A percentile compares a stretch with the other conserved stretches of the same genome.
Evolutionary conservation across 805 yeast species (phyloP).

Genomic region (Metschnikowia gruessii): DNA sequence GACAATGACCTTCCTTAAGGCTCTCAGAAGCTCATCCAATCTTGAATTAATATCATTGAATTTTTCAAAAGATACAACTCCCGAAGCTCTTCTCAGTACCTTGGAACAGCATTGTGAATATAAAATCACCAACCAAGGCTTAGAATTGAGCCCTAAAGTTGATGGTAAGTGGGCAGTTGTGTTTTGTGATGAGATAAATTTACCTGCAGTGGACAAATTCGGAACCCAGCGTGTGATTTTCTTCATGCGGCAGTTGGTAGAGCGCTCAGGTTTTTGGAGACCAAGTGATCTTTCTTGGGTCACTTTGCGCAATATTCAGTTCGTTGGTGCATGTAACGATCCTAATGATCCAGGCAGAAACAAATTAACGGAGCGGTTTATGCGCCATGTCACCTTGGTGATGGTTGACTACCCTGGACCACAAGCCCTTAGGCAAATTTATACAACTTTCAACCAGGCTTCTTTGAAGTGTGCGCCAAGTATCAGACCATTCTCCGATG

Average conservation of each 20-base stretch:
- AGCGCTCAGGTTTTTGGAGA: conserved; percentile 76
- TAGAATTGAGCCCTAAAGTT: conserved; percentile 53
- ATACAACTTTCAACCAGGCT: conserved; percentile 54
- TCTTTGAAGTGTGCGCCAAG: conserved; percentile 60
- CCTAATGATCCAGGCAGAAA: conserved; percentile 77
- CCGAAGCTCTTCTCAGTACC: conserved; percentile 56
- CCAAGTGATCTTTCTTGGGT: conserved; percentile 63
- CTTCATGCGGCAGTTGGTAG: conserved; percentile 71
- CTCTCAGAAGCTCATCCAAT: conserved; percentile 55
- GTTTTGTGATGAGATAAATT: conserved; percentile 88
- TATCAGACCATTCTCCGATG: conserved; percentile 49
- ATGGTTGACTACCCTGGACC: conserved; percentile 78
- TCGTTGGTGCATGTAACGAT: conserved; percentile 97
- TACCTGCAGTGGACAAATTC: conserved; percentile 68
- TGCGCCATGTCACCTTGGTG: conserved; percentile 62
- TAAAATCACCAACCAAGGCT: conserved; percentile 49
- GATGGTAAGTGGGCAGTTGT: conserved; percentile 71
- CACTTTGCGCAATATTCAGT: conserved; percentile 55
- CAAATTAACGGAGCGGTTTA: conserved; percentile 53
- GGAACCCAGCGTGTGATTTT: conserved; percentile 73
- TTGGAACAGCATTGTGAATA: conserved; percentile 73
- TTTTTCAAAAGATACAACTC: conserved; percentile 78
- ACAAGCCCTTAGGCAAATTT: conserved; percentile 63
- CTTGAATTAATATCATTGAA: conserved; percentile 67
- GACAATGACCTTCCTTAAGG: conserved; percentile 81